Percentiles rank a stretch among this genome's conserved stretches.
These are phyloP conservation scores for Komagataella kurtzmanii DNA, from an alignment of 805 yeast genomes.

Conservation along the genomic window DNA sequence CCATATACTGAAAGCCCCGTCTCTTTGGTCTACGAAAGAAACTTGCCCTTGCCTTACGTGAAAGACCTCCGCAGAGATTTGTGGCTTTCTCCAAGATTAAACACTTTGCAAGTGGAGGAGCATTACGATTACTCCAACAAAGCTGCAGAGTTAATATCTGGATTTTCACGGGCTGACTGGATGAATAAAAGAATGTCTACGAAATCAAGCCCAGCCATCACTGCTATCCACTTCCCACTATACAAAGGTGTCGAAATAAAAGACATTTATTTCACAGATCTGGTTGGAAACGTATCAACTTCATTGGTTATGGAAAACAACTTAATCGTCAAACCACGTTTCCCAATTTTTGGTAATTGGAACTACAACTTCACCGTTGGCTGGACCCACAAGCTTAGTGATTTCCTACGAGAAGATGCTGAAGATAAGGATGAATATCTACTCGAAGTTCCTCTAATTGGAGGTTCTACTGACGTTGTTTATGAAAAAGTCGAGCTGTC, in stretches of 20 bases:
- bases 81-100: constrained; percentile 85
- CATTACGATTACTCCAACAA: constrained; percentile 67
- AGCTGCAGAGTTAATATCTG: constrained; percentile 56
- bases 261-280: constrained; percentile 75
- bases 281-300: constrained; percentile 89
- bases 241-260: constrained; percentile 26
- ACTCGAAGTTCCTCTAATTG: constrained; percentile 56
- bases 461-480: constrained; percentile 56
- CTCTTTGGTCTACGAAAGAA: constrained; percentile 48
- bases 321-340: constrained; percentile 68
- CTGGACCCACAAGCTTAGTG: constrained; percentile 56
- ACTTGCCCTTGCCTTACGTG: constrained; percentile 50
- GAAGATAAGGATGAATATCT: constrained; percentile 35
- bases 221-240: constrained; percentile 44
- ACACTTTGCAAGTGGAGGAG: constrained; percentile 67
- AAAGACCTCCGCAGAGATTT: constrained; percentile 52
- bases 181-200: constrained; percentile 40
- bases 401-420: constrained; percentile 31
- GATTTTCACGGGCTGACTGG: constrained; percentile 76
- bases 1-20: constrained; percentile 37
- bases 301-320: constrained; percentile 30
- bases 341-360: constrained; percentile 96
- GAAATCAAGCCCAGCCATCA: constrained; percentile 44
- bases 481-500: constrained; percentile 47
- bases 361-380: constrained; percentile 89